A percentile compares a stretch with the other conserved stretches of the same genome.
These are phyloP conservation scores for Cucurbitaria berberidis DNA, from an alignment of 2,329 filamentous ascomycete species.

Conservation along the genomic window DNA sequence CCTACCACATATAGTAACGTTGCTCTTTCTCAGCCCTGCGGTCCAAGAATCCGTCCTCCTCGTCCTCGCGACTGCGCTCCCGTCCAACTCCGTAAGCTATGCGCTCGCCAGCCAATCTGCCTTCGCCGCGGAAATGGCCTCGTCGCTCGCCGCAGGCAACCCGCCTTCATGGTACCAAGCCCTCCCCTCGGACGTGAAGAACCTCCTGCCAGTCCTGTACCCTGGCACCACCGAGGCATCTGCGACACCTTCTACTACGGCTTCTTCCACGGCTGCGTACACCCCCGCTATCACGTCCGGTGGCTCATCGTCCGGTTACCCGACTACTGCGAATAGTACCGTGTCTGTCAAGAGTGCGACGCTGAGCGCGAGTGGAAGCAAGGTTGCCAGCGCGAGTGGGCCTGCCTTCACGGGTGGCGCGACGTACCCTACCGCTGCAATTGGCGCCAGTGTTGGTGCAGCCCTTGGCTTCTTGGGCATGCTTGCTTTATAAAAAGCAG, in stretches of 20 bases:
- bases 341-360: slow-evolving; percentile 16
- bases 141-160: slow-evolving; percentile 52
- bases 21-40: slow-evolving; percentile 17
- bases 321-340: slow-evolving; percentile 3
- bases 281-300: slow-evolving; percentile 4
- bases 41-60: slow-evolving; percentile 49
- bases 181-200: slow-evolving; percentile 54
- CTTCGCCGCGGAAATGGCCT: slow-evolving; percentile 51
- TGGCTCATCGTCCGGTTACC: background rate
- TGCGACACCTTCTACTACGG: slow-evolving; percentile 23
- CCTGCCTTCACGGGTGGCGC: slow-evolving; percentile 35
- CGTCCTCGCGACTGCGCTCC: slow-evolving; percentile 55
- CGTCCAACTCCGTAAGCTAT: slow-evolving; percentile 47
- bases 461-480: slow-evolving; percentile 52
- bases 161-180: slow-evolving; percentile 55
- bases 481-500: slow-evolving; percentile 48
- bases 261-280: background rate
- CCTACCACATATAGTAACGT: too few species aligned
- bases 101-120: slow-evolving; percentile 52
- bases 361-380: slow-evolving; percentile 6
- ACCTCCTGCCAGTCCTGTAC: slow-evolving; percentile 49
- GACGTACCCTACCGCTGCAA: slow-evolving; percentile 44
- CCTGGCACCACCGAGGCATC: slow-evolving; percentile 23
- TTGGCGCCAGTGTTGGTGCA: slow-evolving; percentile 51
- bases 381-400: slow-evolving; percentile 5